Evolutionary conservation across 208 protist genomes (phyloP), one percentile per base, ranked within the genome.

Genomic region (Leptomonas seymouri): DNA sequence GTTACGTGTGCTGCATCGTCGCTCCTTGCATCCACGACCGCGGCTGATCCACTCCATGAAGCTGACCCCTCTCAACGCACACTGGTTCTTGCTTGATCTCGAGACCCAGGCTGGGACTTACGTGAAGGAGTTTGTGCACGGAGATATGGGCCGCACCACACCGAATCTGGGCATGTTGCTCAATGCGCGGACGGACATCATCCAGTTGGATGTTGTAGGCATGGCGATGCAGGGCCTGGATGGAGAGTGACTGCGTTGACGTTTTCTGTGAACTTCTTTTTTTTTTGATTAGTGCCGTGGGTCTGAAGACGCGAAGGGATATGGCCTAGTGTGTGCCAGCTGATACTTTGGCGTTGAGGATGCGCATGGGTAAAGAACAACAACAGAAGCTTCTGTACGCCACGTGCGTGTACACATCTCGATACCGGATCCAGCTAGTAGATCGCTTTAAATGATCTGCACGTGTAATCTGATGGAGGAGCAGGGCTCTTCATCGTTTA

Each of bases 61-160:
- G 18, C 50, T 90, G 20, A 84, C 71, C 23, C 77, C 76, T 3
- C 39, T 98, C 44, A 97, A 97, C 64, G 30, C 73, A 0, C 93
- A 98, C 80, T 98, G 88, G 87, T 85, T 95, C 39, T 16, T 97
- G 49, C 70, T 97, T 25, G 94, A 98, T 50, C 63, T 99, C 16
- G 90, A 89, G 69, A 98, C 96, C 2, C 85, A 95, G 74, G 97
- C 97, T 1, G 98, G 98, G 15, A 99, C 97, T 5, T 99, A 99
- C 78, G 93, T 99, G 59, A 99, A 99, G 81, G 98, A 99, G 86
- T 99, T 99, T 87, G 95, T 99, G 23, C 94, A 99, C 70, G 96
- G 97, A 21, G 98, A 99, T 70, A 85, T 98, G 68, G 97, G 97
- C 18, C 84, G 98, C 45, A 99, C 98, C 8, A 67, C 54, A 12